Evolutionary conservation across 2,329 filamentous ascomycete species (phyloP).

Genomic region (Fusarium siculi): DNA sequence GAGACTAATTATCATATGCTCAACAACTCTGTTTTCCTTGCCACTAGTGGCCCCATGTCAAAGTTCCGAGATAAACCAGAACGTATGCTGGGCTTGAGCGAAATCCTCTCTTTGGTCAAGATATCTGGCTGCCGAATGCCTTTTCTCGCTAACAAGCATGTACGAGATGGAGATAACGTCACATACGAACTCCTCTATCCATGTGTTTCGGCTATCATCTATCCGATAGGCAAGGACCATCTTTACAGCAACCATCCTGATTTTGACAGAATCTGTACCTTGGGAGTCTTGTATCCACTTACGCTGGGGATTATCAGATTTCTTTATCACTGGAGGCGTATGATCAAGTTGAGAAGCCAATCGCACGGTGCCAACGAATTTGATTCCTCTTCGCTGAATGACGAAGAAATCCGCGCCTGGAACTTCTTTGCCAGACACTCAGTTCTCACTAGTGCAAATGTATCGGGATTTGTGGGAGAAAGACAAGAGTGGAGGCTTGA

Average conservation of each 20-base stretch:
- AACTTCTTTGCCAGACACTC: not conserved
- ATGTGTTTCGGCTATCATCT: not conserved
- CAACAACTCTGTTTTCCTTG: not conserved
- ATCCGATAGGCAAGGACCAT: not conserved
- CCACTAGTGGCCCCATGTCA: constrained; percentile 2
- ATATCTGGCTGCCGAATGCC: not conserved
- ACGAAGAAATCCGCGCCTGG: not conserved
- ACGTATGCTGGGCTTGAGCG: not conserved
- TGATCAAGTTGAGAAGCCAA: not conserved
- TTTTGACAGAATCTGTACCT: not conserved
- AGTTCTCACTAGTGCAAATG: not conserved
- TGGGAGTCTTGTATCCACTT: not conserved
- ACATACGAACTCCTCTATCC: constrained; percentile 11
- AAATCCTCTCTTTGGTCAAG: not conserved
- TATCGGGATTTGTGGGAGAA: not conserved
- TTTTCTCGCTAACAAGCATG: constrained; percentile 3
- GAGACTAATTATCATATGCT: not conserved
- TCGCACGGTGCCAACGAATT: not conserved
- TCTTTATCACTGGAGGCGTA: constrained; percentile 13
- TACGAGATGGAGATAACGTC: not conserved
- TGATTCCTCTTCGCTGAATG: not conserved
- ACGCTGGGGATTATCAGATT: not conserved
- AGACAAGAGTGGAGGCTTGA: not conserved
- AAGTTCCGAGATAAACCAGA: not conserved
- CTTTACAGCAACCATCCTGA: constrained; percentile 4